Base-by-base conservation (phyloP, 495 filamentous ascomycete species). In the Diplogelasinospora grovesii region DNA sequence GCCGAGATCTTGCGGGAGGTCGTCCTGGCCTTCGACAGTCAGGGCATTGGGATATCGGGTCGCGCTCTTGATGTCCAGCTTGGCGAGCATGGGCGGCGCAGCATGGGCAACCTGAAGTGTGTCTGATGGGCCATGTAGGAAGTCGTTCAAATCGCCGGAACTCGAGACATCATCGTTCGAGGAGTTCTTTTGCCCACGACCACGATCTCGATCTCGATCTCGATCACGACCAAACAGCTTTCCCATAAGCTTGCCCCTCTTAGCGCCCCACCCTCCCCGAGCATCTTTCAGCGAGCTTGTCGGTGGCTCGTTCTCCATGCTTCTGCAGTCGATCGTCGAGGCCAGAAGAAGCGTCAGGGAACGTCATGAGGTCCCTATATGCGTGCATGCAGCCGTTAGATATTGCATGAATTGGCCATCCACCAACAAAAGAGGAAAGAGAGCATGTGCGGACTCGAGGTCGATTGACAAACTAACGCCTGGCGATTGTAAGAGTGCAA, bases 231-330 rank as follows among this genome's bases (percentile, higher is more conserved):
- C 64, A 43, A 73, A 73, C 21, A 73, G 51, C 56, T 69, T 71
- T 29, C 69, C 69, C 63, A 73, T 73, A 13, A 73, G 38, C 33
- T 66, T 64, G 44, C 63, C 64, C 46, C 65, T 55, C 45, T 57
- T 68, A 31, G 64, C 60, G 24, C 24, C 21, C 27, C 61, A 48
- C 35, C 55, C 56, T n/a, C n/a, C n/a, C n/a, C n/a, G n/a, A 36
- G 57, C 62, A 16, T 64, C 62, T 16, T 62, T 58, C 37, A 57
- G 58, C 13, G 41, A 28, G 34, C 48, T 36, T 36, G 49, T 36
- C 14, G 56, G 60, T 24, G 55, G 50, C 26, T 69, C 64, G 56
- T 65, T 62, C 49, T 73, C 69, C 61, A 70, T 73, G 52, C 47
- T 61, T 45, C 43, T n/a, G n/a, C 37, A 26, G 31, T 52, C 46